phyloP scores from a whole-genome alignment of 495 filamentous ascomycete species.

The Trypethelium eluteriae region DNA sequence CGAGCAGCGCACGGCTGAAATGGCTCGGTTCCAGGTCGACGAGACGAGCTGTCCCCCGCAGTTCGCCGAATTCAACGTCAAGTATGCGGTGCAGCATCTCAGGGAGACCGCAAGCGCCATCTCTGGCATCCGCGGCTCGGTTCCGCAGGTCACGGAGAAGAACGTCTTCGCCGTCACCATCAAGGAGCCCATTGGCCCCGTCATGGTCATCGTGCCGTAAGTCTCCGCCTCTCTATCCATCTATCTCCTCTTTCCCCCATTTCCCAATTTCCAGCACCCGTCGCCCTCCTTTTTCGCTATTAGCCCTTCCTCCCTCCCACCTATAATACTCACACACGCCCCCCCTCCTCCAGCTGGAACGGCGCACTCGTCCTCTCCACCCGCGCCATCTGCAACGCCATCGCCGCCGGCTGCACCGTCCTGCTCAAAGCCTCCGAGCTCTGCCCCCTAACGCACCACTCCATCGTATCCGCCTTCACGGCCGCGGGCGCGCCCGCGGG shows the following conservation, averaged over 20 bases:
- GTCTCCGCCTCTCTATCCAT: not conserved
- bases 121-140: not conserved
- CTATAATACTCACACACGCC: too few species aligned
- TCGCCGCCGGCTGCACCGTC: slow-evolving; percentile 10
- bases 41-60: slow-evolving; percentile 24
- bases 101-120: slow-evolving; percentile 28
- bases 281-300: not conserved
- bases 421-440: slow-evolving; percentile 12
- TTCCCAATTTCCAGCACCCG: not conserved
- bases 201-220: slow-evolving; percentile 5
- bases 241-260: not conserved
- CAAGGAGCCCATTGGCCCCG: slow-evolving; percentile 11
- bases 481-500: slow-evolving; percentile 6
- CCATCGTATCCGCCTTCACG: slow-evolving; percentile 5
- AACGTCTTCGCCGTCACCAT: slow-evolving; percentile 1
- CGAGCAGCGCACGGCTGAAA: slow-evolving; percentile 16
- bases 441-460: slow-evolving; percentile 11
- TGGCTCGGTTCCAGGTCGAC: slow-evolving; percentile 23
- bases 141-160: not conserved
- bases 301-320: not conserved
- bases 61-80: slow-evolving; percentile 4
- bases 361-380: slow-evolving; percentile 5
- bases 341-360: not conserved
- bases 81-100: not conserved
- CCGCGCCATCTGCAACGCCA: slow-evolving; percentile 6